Evolutionary conservation across 495 filamentous ascomycete genomes (phyloP).

Genomic region (Tuber microsphaerosporum): DNA sequence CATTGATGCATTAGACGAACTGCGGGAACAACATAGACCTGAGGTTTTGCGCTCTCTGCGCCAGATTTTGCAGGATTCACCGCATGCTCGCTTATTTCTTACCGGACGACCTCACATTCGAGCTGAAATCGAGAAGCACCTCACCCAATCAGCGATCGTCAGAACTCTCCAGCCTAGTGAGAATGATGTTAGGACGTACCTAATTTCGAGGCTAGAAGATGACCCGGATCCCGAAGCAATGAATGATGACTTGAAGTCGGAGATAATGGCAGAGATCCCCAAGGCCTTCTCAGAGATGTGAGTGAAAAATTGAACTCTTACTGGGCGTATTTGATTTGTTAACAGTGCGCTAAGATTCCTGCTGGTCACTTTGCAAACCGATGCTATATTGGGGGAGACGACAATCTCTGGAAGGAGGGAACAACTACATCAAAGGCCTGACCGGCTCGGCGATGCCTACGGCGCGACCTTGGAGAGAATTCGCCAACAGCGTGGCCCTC

Average conservation of each 20-base stretch:
- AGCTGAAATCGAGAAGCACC: slow-evolving; percentile 1
- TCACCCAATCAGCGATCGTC: not conserved
- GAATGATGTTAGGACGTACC: slow-evolving; percentile 14
- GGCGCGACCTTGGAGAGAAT: not conserved
- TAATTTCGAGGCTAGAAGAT: slow-evolving; percentile 2
- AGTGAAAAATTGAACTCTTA: not conserved
- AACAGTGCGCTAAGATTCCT: not conserved
- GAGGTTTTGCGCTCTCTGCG: slow-evolving; percentile 8
- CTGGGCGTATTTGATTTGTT: not conserved
- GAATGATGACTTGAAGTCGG: slow-evolving; percentile 2
- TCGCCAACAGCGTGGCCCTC: not conserved
- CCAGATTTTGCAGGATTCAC: not conserved
- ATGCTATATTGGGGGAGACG: slow-evolving; percentile 5
- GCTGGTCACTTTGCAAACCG: not conserved
- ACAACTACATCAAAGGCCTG: not conserved
- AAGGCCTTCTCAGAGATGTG: slow-evolving; percentile 16
- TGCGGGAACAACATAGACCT: slow-evolving; percentile 11
- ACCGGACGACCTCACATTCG: slow-evolving; percentile 19
- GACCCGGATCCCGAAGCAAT: slow-evolving; percentile 8
- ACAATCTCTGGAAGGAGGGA: not conserved
- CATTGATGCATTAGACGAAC: slow-evolving; percentile 23
- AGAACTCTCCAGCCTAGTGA: not conserved
- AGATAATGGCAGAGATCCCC: slow-evolving; percentile 12
- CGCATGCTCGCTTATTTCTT: slow-evolving; percentile 12
- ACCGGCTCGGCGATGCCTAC: slow-evolving; percentile 1